These are phyloP conservation scores for Pseudoperonospora humuli DNA, from an alignment of 352 stramenopile genomes.

Conservation along the genomic window DNA sequence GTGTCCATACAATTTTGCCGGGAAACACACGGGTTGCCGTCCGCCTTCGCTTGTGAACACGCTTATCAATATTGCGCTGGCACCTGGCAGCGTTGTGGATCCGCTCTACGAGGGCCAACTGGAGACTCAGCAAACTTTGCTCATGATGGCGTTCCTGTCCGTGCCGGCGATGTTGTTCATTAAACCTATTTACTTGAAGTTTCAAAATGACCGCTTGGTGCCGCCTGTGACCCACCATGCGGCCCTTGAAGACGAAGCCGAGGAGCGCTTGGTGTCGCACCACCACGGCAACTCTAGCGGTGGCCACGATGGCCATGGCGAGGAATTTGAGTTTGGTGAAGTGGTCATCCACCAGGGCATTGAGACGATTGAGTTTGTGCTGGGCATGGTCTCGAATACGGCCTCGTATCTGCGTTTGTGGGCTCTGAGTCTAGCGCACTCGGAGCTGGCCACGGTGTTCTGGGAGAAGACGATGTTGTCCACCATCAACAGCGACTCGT, in stretches of 20 bases:
- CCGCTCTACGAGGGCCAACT: slow-evolving; percentile 94
- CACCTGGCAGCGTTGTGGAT: slow-evolving; percentile 90
- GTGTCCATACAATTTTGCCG: slow-evolving; percentile 93
- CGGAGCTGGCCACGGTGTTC: slow-evolving; percentile 90
- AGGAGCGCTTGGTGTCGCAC: slow-evolving; percentile 45
- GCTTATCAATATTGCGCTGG: slow-evolving; percentile 98
- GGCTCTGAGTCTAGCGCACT: slow-evolving; percentile 97
- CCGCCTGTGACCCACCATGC: slow-evolving; percentile 58
- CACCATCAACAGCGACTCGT: slow-evolving; percentile 94
- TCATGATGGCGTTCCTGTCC: slow-evolving; percentile 91
- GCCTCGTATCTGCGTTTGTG: slow-evolving; percentile 99
- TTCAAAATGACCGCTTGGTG: slow-evolving; percentile 55
- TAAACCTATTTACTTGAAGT: slow-evolving; percentile 91
- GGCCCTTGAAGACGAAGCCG: slow-evolving; percentile 73
- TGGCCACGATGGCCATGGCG: slow-evolving; percentile 36
- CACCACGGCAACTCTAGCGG: slow-evolving; percentile 33
- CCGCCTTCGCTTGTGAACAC: slow-evolving; percentile 97
- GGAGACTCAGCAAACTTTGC: slow-evolving; percentile 81
- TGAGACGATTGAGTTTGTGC: slow-evolving; percentile 99
- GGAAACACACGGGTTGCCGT: slow-evolving; percentile 90
- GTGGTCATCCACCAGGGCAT: slow-evolving; percentile 98
- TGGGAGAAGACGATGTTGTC: slow-evolving; percentile 99
- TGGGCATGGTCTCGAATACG: slow-evolving; percentile 99
- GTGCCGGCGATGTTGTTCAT: slow-evolving; percentile 94
- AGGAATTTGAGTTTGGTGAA: slow-evolving; percentile 94